Conservation (phyloP, 306 rosid species). For the Cucurbita argyrosperma region DNA sequence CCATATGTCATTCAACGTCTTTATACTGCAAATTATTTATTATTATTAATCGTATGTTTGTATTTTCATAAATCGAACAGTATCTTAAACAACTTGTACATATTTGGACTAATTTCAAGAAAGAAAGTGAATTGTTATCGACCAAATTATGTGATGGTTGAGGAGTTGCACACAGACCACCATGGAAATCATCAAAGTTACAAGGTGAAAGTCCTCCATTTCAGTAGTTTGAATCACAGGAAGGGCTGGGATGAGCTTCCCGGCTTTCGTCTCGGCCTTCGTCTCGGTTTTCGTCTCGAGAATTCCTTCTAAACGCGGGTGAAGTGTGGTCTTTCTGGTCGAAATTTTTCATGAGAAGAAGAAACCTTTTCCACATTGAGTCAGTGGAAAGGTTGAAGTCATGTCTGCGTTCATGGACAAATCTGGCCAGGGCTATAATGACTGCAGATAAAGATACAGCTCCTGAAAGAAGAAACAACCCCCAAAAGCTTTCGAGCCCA, state of each 20-base stretch:
- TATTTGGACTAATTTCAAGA: too few species aligned
- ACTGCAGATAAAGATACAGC: conserved; percentile 24
- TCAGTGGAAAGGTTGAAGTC: conserved; percentile 1
- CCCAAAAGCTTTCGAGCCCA: conserved; percentile 50
- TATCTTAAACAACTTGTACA: too few species aligned
- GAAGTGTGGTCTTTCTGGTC: conserved; percentile 15
- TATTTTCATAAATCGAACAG: too few species aligned
- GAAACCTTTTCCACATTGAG: conserved; percentile 25
- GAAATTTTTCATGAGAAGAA: conserved; percentile 7
- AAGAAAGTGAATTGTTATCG: too few species aligned
- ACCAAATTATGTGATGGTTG: not conserved
- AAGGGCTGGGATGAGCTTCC: not conserved
- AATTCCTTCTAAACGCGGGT: conserved; percentile 1
- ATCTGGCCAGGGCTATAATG: conserved; percentile 13
- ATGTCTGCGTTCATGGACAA: conserved; percentile 24
- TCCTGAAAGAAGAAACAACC: conserved; percentile 39
- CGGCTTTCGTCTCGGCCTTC: not conserved
- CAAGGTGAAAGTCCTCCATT: not conserved
- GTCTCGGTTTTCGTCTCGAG: not conserved
- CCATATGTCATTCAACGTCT: too few species aligned
- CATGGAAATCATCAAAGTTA: not conserved
- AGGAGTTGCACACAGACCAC: not conserved
- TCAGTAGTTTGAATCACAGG: not conserved
- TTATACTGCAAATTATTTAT: too few species aligned
- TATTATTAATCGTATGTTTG: too few species aligned